A percentile compares a stretch with the other conserved stretches of the same genome.
phyloP scores from a whole-genome alignment of 768 basidiomycete species.

The Udeniomyces megalosporus region DNA sequence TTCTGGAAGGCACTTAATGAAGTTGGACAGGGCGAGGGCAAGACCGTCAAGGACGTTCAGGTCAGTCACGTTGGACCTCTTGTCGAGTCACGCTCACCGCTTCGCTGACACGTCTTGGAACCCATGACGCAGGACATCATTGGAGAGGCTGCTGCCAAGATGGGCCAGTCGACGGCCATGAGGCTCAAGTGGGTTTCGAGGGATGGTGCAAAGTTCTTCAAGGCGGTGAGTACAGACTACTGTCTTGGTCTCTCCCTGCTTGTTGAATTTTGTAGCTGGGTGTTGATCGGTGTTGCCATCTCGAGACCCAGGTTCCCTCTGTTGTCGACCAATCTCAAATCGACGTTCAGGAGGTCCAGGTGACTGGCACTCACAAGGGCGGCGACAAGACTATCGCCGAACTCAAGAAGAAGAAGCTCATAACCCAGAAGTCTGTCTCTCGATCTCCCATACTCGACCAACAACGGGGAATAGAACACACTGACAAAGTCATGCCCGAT shows the following conservation, averaged over 20 bases:
- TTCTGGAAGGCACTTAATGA: conserved; percentile 72
- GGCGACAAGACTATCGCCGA: conserved; percentile 76
- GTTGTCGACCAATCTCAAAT: conserved; percentile 61
- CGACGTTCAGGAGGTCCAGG: conserved; percentile 55
- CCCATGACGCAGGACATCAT: conserved; percentile 32
- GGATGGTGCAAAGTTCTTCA: conserved; percentile 67
- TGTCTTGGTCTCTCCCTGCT: neutral
- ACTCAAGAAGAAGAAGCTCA: conserved; percentile 77
- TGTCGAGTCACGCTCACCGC: neutral
- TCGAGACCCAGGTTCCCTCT: conserved; percentile 36
- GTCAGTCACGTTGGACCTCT: conserved; percentile 23
- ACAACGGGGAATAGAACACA: no score
- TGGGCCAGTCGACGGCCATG: conserved; percentile 90
- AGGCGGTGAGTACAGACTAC: conserved; percentile 50
- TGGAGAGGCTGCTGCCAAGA: conserved; percentile 75
- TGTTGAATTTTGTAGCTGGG: neutral
- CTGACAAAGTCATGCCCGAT: neutral
- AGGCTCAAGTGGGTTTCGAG: conserved; percentile 94
- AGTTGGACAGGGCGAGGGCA: conserved; percentile 51
- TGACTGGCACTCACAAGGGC: conserved; percentile 50
- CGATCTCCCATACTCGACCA: neutral
- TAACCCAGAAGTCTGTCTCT: conserved; percentile 54
- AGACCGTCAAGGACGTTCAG: conserved; percentile 54
- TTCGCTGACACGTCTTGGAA: no score
- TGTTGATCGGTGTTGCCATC: neutral